Percentiles rank a stretch among this genome's conserved stretches.
Conservation (phyloP, 805 yeast species). For the Candida orba region DNA sequence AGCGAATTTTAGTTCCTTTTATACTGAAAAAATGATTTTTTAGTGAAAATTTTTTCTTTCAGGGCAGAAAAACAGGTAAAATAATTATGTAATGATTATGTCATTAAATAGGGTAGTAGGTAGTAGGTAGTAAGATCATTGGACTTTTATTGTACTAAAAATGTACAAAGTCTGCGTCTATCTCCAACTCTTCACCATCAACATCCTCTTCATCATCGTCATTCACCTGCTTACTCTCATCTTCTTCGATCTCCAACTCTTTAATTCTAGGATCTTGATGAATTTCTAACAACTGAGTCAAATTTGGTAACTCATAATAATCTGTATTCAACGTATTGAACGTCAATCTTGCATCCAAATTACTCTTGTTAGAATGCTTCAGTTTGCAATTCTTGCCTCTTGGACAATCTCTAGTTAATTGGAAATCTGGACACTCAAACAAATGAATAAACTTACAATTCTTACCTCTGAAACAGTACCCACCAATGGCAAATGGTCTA, state of each 20-base stretch:
- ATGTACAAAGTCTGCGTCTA: slow-evolving; percentile 23
- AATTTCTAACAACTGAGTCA: slow-evolving; percentile 10
- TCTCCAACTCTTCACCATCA: slow-evolving; percentile 14
- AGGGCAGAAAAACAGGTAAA: slow-evolving; percentile 5
- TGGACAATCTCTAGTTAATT: slow-evolving; percentile 52
- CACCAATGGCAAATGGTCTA: slow-evolving; percentile 59
- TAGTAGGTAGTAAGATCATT: too few relatives aligned
- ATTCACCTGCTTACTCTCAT: slow-evolving; percentile 2
- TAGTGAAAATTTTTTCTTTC: not conserved
- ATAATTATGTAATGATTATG: not conserved
- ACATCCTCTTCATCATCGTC: slow-evolving; percentile 24
- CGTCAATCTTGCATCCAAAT: slow-evolving; percentile 17
- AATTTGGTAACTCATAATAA: slow-evolving; percentile 18
- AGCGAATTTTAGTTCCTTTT: slow-evolving; percentile 24
- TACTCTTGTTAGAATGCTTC: slow-evolving; percentile 35
- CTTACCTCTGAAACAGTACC: slow-evolving; percentile 59
- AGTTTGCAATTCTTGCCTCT: slow-evolving; percentile 46
- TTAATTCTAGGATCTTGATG: slow-evolving; percentile 20
- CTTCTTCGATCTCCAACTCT: slow-evolving; percentile 16
- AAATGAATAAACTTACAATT: slow-evolving; percentile 51
- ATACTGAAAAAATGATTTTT: slow-evolving; percentile 14
- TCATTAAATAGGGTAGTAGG: not conserved
- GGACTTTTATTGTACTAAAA: slow-evolving; percentile 6
- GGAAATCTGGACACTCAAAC: slow-evolving; percentile 65
- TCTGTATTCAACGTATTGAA: slow-evolving; percentile 16